Evolutionary conservation across 225 moss, liverwort and hornwort genomes (phyloP), one percentile per base, ranked within the genome.

Genomic region (Marchantia polymorpha): DNA sequence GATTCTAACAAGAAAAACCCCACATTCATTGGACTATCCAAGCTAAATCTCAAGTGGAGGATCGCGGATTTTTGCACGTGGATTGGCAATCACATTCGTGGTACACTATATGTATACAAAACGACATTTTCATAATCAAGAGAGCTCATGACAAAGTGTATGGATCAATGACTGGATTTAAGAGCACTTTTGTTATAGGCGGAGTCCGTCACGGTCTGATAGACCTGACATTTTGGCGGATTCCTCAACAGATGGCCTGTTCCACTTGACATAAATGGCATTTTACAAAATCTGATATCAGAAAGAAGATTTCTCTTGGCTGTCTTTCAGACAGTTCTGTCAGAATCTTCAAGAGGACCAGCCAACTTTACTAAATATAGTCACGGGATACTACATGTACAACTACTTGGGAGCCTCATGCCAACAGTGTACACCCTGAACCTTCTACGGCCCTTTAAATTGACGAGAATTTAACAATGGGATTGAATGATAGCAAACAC

Each of bases 361-460:
- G 48, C 29, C 50, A 26, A 58, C 30, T 74, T 75, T 51, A 16
- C 4, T 25, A 50, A 79, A 74, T 53, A 77, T 70, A 71, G 64
- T 67, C 68, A 67, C 23, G 56, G 14, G 47, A 63, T 76, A 80
- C 39, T 52, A 51, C 72, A 77, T 81, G 66, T 77, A 80, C 77
- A 77, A 55, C 77, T 73, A 67, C 66, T 50, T 39, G n/a, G 56
- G 59, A 60, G n/a, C 76, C 76, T 76, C 60, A 46, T 25, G 64
- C 64, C 48, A 77, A 77, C 23, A 77, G 49, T 77, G 77, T 77
- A 77, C 77, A 77, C 25, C 64, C 77, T 64, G 75, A 39, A 19
- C 56, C 75, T 59, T 59, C 31, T 16, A 1, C 10, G 58, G 58
- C 39, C 58, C 15, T 30, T 10, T 56, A 22, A 75, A 77, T 15